Evolutionary conservation across 306 rosid species (phyloP), one percentile per base, ranked within the genome.

Genomic region (Fagus crenata): DNA sequence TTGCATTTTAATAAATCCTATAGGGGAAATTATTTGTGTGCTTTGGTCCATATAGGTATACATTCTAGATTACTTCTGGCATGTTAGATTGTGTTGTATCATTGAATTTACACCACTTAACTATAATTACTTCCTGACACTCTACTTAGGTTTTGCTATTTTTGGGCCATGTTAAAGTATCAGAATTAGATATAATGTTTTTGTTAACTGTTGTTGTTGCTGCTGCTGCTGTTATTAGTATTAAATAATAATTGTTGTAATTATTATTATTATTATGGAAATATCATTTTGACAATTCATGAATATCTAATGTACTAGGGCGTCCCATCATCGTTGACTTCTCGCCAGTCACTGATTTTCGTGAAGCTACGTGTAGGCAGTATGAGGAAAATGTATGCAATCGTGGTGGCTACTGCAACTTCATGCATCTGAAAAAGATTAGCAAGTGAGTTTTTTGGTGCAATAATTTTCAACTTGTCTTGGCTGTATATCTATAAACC

Each of bases 291-390:
- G 56, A 46, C 72, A 51, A 55, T 67, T 64, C 33, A 17, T 80
- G 49, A 76, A 78, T 71, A 2, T 73, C 63, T 49, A 53, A 33
- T 63, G 22, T 49, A 53, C 54, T 58, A 95, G 98, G 98, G 61
- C 92, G 97, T 40, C 97, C 98, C 71, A 95, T 95, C 88, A 95
- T 95, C 53, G 97, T 88, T 46, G 98, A 95, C 85, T 95, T 92
- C 81, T 95, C 98, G 22, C 98, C 98, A 6, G 98, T 95, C 77
- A 95, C 98, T 69, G 98, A 95, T 84, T 95, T 95, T 67, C 97
- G 98, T 80, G 98, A 95, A 89, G 98, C 98, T 78, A 95, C 98
- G 31, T 95, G 98, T 81, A 92, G 97, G 82, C 98, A 95, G 87
- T 95, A 95, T 69, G 98, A 95, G 87, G 98, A 95, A 85, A 92